Percentiles rank a stretch among this genome's conserved stretches.
Conservation (phyloP, 192 early-diverging fungal genomes). For the Dispira simplex region DNA sequence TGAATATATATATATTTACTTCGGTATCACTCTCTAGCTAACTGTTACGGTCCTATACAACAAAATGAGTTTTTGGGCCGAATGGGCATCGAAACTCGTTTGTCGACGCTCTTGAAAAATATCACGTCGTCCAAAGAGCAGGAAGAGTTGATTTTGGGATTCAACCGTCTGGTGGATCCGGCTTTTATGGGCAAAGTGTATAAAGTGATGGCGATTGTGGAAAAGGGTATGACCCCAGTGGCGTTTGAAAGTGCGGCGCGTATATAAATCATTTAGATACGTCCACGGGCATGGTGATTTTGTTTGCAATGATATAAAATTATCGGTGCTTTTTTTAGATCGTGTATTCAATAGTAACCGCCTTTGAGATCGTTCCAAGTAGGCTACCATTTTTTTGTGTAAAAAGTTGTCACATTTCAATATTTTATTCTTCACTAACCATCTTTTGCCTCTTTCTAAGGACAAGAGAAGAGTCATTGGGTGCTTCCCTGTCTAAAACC, state of each 20-base stretch:
- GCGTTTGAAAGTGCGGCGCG: background rate
- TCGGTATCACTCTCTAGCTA: constrained; percentile 14
- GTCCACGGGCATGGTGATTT: too few relatives aligned
- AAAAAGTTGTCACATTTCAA: too few relatives aligned
- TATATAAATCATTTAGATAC: too few relatives aligned
- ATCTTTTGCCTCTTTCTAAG: too few relatives aligned
- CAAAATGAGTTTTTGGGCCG: constrained; percentile 60
- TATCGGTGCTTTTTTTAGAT: too few relatives aligned
- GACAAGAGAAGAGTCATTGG: too few relatives aligned
- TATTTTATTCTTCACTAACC: too few relatives aligned
- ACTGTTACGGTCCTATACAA: constrained; percentile 58
- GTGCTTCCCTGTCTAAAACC: too few relatives aligned
- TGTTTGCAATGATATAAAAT: too few relatives aligned
- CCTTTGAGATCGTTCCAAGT: too few relatives aligned
- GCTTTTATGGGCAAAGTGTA: constrained; percentile 78
- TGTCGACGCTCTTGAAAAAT: constrained; percentile 47
- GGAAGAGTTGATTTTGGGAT: constrained; percentile 47
- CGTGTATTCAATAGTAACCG: too few relatives aligned
- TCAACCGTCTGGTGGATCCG: constrained; percentile 59
- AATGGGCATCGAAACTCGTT: constrained; percentile 66
- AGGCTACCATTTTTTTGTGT: too few relatives aligned
- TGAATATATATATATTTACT: constrained; percentile 15
- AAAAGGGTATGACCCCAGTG: background rate
- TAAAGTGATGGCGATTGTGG: constrained; percentile 48
- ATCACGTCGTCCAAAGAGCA: constrained; percentile 28